Evolutionary conservation across 2,329 filamentous ascomycete genomes (phyloP).

Genomic region (Pyricularia sp.): DNA sequence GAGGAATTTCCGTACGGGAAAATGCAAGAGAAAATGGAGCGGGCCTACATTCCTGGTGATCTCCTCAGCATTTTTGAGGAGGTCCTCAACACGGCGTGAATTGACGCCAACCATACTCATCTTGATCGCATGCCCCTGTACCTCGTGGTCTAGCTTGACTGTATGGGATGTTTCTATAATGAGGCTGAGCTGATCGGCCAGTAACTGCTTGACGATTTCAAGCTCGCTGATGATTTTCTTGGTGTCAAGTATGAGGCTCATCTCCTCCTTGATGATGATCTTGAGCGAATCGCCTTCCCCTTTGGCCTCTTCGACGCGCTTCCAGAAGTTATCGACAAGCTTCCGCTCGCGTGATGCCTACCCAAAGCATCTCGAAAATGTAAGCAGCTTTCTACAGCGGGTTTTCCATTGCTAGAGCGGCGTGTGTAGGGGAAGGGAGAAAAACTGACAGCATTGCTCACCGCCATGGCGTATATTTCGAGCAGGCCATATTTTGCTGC

Average conservation of each 20-base stretch:
- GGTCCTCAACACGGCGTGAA: background rate
- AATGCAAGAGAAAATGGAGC: background rate
- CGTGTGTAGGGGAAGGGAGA: background rate
- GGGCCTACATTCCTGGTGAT: background rate
- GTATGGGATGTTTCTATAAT: background rate
- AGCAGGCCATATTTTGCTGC: background rate
- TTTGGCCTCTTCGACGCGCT: background rate
- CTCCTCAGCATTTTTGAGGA: background rate
- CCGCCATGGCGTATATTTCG: background rate
- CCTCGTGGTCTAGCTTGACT: background rate
- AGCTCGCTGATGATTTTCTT: background rate
- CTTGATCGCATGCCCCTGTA: background rate
- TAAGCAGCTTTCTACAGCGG: background rate
- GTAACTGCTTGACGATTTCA: background rate
- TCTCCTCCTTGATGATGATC: background rate
- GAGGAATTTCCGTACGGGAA: background rate
- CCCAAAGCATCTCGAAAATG: background rate
- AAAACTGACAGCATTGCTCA: background rate
- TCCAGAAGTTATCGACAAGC: background rate
- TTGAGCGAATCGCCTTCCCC: background rate
- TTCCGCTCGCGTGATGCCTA: background rate
- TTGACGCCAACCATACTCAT: background rate
- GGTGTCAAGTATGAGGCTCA: background rate
- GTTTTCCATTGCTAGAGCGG: background rate
- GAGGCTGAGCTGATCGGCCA: background rate